phyloP scores from a whole-genome alignment of 2,329 filamentous ascomycete species.

The Periconia sp. region DNA sequence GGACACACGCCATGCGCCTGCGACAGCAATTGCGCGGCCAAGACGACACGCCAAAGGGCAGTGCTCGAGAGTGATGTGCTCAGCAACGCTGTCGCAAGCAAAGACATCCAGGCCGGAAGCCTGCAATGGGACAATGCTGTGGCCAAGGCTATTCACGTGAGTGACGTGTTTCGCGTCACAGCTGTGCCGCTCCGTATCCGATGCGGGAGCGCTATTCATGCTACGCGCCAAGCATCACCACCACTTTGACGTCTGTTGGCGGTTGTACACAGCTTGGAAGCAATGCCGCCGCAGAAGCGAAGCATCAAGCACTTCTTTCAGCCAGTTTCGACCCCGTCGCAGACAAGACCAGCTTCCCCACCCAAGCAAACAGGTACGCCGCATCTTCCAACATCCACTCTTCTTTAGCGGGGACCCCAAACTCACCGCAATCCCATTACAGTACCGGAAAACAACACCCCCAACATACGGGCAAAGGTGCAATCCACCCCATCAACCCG shows the following conservation, averaged over 20 bases:
- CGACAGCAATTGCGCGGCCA: background rate
- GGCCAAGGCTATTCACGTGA: constrained; percentile 6
- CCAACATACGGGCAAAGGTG: no score
- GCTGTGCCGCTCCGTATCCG: constrained; percentile 1
- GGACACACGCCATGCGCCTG: background rate
- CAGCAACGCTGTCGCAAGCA: no score
- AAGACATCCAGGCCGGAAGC: no score
- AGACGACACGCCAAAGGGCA: no score
- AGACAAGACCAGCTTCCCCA: constrained; percentile 20
- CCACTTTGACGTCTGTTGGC: no score
- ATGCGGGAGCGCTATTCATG: background rate
- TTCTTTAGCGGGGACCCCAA: background rate
- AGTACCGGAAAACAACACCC: no score
- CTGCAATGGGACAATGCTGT: no score
- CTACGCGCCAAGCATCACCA: constrained; percentile 11
- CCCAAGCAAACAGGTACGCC: constrained; percentile 29
- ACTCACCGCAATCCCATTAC: background rate
- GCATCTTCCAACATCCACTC: background rate
- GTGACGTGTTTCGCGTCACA: constrained; percentile 7
- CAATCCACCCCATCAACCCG: no score
- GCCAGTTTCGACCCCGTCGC: constrained; percentile 36
- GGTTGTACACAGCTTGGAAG: no score
- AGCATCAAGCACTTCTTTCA: constrained; percentile 57
- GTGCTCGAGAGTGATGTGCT: no score
- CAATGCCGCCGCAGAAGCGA: constrained; percentile 30